Evolutionary conservation across 2,329 filamentous ascomycete species (phyloP), one percentile per base, ranked within the genome.

Genomic region (Ceratocystis smalleyi): DNA sequence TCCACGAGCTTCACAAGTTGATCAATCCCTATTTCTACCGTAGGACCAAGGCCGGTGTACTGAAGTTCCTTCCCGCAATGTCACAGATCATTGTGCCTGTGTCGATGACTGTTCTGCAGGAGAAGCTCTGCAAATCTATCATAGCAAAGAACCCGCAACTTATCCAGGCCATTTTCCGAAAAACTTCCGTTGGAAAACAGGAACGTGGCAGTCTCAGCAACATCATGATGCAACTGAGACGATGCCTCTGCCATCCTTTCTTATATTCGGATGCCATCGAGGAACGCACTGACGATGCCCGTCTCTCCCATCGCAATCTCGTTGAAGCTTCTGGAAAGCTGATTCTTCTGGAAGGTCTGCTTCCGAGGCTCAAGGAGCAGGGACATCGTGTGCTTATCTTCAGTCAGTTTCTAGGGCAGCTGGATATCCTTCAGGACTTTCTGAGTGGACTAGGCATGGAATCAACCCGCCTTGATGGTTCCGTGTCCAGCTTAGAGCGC

Each of bases 191-290:
- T 61, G 88, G 85, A 69, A 78, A 80, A 32, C 81, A 79, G 17
- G 91, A 97, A 66, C 83, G 87, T 5, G 85, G 88, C 51, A 92
- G 85, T 68, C 76, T 97, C 65, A 96, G 87, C 79, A 99, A 99
- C 70, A 96, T 99, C 47, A 75, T 99, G 54, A 90, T 96, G 82
- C 94, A 99, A 73, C 80, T 99, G 19, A 84, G 94, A 19, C 97
- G 96, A 73, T 95, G 90, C 68, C 79, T 99, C 1, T 96, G 92
- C 68, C 95, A 99, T 74, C 94, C 95, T 0, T 99, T 97, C 72
- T 85, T 97, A 61, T 99, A 96, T 77, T 96, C 85, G 70, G 80
- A 83, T 49, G 86, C 88, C 24, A 94, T 99, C 65, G 95, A 99
- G 74, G 94, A 99, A 73, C 83, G 84, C 59, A 82, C 81, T 0